phyloP scores from a whole-genome alignment of 2,329 filamentous ascomycete genomes.

The Parastagonospora avenae region DNA sequence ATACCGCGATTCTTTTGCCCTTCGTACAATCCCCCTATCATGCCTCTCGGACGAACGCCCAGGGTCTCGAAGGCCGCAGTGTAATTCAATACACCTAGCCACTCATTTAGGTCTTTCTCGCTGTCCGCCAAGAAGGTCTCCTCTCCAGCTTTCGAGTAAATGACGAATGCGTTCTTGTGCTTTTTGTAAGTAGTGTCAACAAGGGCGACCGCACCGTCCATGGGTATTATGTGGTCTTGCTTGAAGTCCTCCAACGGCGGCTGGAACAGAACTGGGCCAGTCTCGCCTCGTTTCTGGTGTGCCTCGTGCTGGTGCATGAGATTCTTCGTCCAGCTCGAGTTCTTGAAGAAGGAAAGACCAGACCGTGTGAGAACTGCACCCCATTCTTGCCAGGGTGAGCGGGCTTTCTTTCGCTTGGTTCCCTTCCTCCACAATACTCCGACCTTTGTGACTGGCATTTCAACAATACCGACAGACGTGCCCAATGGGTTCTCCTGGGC shows the following conservation, averaged over 20 bases:
- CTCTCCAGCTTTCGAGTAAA: conserved; percentile 81
- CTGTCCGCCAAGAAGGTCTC: conserved; percentile 90
- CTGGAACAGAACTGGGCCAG: conserved; percentile 83
- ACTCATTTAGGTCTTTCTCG: conserved; percentile 93
- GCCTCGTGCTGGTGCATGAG: conserved; percentile 86
- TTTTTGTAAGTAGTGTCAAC: conserved; percentile 87
- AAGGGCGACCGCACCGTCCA: conserved; percentile 87
- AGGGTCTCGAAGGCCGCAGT: conserved; percentile 92
- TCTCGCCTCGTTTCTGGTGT: conserved; percentile 77
- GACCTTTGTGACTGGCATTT: conserved; percentile 97
- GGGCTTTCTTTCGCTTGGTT: conserved; percentile 86
- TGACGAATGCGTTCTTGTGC: conserved; percentile 93
- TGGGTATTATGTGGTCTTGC: conserved; percentile 90
- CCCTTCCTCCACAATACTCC: conserved; percentile 95
- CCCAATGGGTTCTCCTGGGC: conserved; percentile 84
- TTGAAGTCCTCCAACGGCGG: conserved; percentile 92
- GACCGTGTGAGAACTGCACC: conserved; percentile 95
- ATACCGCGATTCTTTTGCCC: conserved; percentile 76
- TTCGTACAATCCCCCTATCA: conserved; percentile 83
- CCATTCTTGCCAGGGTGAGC: conserved; percentile 99
- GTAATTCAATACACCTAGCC: conserved; percentile 95
- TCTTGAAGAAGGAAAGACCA: conserved; percentile 95
- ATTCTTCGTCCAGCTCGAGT: conserved; percentile 88
- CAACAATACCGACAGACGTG: conserved; percentile 83
- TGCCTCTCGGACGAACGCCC: conserved; percentile 86